These are phyloP conservation scores for Curvularia hawaiiensis DNA, from an alignment of 2,329 filamentous ascomycete species.

Conservation along the genomic window DNA sequence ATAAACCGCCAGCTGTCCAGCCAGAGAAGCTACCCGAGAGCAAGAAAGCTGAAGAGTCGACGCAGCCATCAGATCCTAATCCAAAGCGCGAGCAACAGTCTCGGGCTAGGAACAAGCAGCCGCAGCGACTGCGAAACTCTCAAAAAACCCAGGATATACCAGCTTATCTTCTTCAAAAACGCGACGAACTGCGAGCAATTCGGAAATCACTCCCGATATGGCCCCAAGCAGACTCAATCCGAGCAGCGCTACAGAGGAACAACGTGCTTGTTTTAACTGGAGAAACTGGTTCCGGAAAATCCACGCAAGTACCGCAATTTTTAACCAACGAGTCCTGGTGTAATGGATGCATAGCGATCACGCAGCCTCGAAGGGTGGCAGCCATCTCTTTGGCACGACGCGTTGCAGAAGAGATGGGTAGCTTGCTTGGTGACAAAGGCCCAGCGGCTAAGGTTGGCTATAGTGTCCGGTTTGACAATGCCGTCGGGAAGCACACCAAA, in stretches of 20 bases:
- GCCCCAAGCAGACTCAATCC: constrained; percentile 72
- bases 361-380: constrained; percentile 90
- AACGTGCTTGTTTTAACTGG: constrained; percentile 85
- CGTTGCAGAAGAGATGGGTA: constrained; percentile 82
- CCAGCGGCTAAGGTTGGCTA: constrained; percentile 78
- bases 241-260: constrained; percentile 63
- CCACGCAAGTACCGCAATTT: constrained; percentile 94
- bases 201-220: constrained; percentile 82
- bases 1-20: neutral
- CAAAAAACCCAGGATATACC: constrained; percentile 22
- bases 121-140: constrained; percentile 1
- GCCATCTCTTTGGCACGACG: constrained; percentile 88
- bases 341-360: constrained; percentile 79
- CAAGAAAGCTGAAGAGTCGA: constrained; percentile 4
- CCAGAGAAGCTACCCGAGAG: constrained; percentile 4
- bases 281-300: constrained; percentile 96
- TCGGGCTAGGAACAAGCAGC: constrained; percentile 7
- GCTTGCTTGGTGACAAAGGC: constrained; percentile 63
- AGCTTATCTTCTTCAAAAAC: constrained; percentile 48
- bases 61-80: neutral
- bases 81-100: constrained; percentile 7
- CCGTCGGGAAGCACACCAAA: constrained; percentile 77
- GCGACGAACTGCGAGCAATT: constrained; percentile 53
- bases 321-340: constrained; percentile 83
- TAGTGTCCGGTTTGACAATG: constrained; percentile 91